These are phyloP conservation scores for Kodamaea anthophila DNA, from an alignment of 1,139 yeast genomes.

Conservation along the genomic window DNA sequence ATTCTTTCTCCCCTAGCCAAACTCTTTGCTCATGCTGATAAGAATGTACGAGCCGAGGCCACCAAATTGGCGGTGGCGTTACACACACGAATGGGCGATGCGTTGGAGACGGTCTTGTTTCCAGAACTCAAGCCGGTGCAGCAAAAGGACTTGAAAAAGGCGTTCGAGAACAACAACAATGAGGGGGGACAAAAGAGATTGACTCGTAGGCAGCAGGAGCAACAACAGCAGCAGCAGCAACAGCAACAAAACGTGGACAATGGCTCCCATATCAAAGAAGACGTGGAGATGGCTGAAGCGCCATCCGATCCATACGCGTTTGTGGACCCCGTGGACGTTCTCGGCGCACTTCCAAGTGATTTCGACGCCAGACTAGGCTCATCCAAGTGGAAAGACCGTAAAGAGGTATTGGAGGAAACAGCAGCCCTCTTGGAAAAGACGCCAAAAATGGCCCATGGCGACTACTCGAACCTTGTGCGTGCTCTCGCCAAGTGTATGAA, in stretches of 20 bases:
- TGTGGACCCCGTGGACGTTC: conserved; percentile 49
- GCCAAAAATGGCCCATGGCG: conserved; percentile 36
- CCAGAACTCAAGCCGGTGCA: conserved; percentile 85
- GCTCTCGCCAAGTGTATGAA: conserved; percentile 67
- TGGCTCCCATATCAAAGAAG: conserved; percentile 20
- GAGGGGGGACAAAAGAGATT: conserved; percentile 51
- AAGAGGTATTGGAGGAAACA: conserved; percentile 74
- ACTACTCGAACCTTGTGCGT: conserved; percentile 57
- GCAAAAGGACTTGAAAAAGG: conserved; percentile 73
- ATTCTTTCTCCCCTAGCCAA: conserved; percentile 58
- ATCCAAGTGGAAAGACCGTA: conserved; percentile 86
- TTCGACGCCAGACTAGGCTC: conserved; percentile 52
- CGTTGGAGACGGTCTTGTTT: conserved; percentile 54
- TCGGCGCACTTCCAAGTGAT: conserved; percentile 60
- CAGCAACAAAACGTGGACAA: conserved; percentile 4
- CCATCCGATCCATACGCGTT: conserved; percentile 36
- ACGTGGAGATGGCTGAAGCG: conserved; percentile 39
- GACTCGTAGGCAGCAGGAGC: conserved; percentile 43
- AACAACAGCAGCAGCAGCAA: neutral
- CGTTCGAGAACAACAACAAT: conserved; percentile 49
- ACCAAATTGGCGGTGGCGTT: conserved; percentile 63
- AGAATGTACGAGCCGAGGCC: conserved; percentile 78
- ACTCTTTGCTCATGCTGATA: conserved; percentile 81
- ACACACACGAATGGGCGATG: conserved; percentile 70
- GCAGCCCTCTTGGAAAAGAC: conserved; percentile 48